Evolutionary conservation across 306 rosid genomes (phyloP).

Genomic region (Cyclanthera cordifolia): DNA sequence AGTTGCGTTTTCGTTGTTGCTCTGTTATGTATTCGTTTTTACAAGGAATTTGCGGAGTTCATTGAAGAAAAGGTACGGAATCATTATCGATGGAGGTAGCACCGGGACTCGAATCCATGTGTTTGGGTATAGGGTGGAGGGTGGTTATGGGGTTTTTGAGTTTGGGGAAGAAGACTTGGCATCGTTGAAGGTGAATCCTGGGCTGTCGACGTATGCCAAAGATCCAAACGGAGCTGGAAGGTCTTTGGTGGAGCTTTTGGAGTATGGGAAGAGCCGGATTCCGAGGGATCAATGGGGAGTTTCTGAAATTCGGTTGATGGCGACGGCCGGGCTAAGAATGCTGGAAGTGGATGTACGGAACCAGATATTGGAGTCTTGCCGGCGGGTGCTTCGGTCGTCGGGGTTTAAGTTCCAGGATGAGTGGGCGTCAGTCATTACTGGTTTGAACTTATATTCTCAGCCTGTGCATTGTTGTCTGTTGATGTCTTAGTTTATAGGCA

Average conservation of each 20-base stretch:
- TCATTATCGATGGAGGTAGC: constrained; percentile 81
- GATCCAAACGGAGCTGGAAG: constrained; percentile 48
- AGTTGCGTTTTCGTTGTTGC: constrained; percentile 22
- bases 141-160: constrained; percentile 25
- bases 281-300: constrained; percentile 58
- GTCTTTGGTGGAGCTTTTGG: constrained; percentile 49
- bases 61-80: constrained; percentile 39
- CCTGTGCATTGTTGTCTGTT: background rate
- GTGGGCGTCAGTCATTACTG: constrained; percentile 84
- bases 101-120: constrained; percentile 82
- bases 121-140: constrained; percentile 27
- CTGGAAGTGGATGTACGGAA: constrained; percentile 36
- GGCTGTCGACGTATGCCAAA: constrained; percentile 52
- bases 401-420: constrained; percentile 65
- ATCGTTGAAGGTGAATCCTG: constrained; percentile 68
- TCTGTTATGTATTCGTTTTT: constrained; percentile 23
- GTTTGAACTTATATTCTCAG: constrained; percentile 19
- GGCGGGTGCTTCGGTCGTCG: constrained; percentile 37
- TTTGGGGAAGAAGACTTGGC: constrained; percentile 42
- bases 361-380: constrained; percentile 57
- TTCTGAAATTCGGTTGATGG: constrained; percentile 82
- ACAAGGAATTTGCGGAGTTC: background rate
- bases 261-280: constrained; percentile 48
- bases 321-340: constrained; percentile 85
- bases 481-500: background rate